A percentile compares a stretch with the other conserved stretches of the same genome.
These are phyloP conservation scores for Agrocybe praecox DNA, from an alignment of 768 basidiomycete genomes.

Conservation along the genomic window DNA sequence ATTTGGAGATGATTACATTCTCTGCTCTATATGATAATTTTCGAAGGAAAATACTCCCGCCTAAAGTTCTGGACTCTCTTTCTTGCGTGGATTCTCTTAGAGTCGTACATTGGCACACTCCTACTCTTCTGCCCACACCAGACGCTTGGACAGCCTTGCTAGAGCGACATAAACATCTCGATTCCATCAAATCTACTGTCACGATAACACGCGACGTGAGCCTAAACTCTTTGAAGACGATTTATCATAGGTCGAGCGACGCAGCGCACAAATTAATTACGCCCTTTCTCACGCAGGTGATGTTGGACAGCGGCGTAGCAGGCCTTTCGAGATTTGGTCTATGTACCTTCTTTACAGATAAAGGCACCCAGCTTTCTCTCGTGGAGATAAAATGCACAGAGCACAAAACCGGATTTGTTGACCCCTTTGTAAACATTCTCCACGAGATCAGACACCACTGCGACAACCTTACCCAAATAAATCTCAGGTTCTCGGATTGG, in stretches of 20 bases:
- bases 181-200: conserved; percentile 10
- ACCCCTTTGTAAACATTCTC: neutral
- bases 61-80: conserved; percentile 4
- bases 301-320: conserved; percentile 1
- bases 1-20: conserved; percentile 23
- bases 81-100: conserved; percentile 13
- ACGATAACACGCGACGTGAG: neutral
- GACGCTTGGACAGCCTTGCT: conserved; percentile 17
- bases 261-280: neutral
- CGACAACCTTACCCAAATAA: conserved; percentile 2
- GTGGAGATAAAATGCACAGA: neutral
- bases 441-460: neutral
- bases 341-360: neutral
- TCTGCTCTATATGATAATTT: conserved; percentile 8
- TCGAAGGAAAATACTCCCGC: neutral
- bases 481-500: neutral
- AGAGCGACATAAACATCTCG: conserved; percentile 11
- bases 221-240: conserved; percentile 7
- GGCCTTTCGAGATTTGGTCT: neutral
- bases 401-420: neutral
- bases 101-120: conserved; percentile 16
- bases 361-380: neutral
- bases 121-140: neutral
- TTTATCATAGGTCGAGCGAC: conserved; percentile 3
- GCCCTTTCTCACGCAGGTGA: conserved; percentile 3